These are phyloP conservation scores for Xylaria sp. DNA, from an alignment of 2,329 filamentous ascomycete species.

Conservation along the genomic window DNA sequence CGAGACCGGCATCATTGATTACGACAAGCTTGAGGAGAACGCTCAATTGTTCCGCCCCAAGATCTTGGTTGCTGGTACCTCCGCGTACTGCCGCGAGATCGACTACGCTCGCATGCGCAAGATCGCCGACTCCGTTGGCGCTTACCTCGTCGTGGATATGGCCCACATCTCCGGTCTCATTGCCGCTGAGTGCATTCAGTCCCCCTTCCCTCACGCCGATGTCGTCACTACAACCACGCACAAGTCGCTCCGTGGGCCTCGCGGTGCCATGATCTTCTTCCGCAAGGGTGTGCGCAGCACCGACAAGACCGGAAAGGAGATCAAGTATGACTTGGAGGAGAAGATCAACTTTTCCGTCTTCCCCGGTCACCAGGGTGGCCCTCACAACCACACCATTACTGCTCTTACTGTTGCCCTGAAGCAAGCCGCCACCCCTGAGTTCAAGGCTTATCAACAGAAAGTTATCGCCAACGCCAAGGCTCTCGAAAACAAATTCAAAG, in stretches of 20 bases:
- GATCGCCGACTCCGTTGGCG: conserved; percentile 92
- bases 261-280: conserved; percentile 99
- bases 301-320: conserved; percentile 92
- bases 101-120: conserved; percentile 97
- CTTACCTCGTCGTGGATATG: conserved; percentile 97
- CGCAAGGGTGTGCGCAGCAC: conserved; percentile 93
- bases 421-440: conserved; percentile 90
- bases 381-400: conserved; percentile 99
- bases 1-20: conserved; percentile 95
- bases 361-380: conserved; percentile 97
- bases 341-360: conserved; percentile 99
- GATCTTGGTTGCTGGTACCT: conserved; percentile 94
- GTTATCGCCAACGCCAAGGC: conserved; percentile 95
- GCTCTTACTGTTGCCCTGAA: conserved; percentile 94
- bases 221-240: conserved; percentile 98
- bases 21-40: conserved; percentile 90
- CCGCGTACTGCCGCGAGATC: conserved; percentile 97
- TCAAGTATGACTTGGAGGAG: conserved; percentile 90
- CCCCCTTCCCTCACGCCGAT: conserved; percentile 91
- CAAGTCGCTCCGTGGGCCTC: conserved; percentile 97
- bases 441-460: conserved; percentile 92
- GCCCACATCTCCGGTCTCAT: conserved; percentile 98
- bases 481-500: conserved; percentile 84
- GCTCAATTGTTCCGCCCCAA: conserved; percentile 94
- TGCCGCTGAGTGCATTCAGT: conserved; percentile 90